phyloP scores from a whole-genome alignment of 495 filamentous ascomycete genomes.

The Neurospora sp. region DNA sequence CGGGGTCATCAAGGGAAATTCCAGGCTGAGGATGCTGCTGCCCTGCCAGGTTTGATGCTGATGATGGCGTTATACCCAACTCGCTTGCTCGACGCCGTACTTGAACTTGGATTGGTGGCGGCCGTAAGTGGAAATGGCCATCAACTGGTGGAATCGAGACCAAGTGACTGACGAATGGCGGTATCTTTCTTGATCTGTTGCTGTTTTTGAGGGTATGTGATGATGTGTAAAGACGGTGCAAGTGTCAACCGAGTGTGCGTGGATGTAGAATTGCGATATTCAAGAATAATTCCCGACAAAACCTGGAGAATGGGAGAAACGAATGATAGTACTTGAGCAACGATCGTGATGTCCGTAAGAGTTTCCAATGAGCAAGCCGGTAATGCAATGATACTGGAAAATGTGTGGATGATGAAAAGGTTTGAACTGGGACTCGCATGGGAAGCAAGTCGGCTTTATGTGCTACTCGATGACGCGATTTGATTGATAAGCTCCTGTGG shows the following conservation, averaged over 20 bases:
- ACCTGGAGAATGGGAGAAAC: not conserved
- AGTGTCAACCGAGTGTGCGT: not conserved
- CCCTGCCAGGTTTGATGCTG: not conserved
- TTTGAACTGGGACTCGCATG: not conserved
- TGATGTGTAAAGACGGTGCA: not conserved
- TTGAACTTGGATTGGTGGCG: not conserved
- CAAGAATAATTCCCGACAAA: not conserved
- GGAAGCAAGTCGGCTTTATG: not conserved
- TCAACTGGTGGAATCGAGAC: no score
- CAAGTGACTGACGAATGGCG: no score
- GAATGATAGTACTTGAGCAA: not conserved
- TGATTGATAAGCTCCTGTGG: no score
- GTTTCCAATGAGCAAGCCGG: not conserved
- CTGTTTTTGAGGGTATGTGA: not conserved
- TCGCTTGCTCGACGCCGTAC: not conserved
- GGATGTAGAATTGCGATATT: not conserved
- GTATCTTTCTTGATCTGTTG: not conserved
- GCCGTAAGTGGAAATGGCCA: no score
- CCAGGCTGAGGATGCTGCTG: no score
- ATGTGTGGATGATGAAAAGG: not conserved
- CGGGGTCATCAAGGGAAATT: no score
- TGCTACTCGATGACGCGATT: no score
- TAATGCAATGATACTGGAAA: not conserved
- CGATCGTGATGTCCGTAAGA: not conserved
- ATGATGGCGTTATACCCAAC: not conserved